phyloP scores from a whole-genome alignment of 1,139 yeast genomes.

The Candida smagusa region DNA sequence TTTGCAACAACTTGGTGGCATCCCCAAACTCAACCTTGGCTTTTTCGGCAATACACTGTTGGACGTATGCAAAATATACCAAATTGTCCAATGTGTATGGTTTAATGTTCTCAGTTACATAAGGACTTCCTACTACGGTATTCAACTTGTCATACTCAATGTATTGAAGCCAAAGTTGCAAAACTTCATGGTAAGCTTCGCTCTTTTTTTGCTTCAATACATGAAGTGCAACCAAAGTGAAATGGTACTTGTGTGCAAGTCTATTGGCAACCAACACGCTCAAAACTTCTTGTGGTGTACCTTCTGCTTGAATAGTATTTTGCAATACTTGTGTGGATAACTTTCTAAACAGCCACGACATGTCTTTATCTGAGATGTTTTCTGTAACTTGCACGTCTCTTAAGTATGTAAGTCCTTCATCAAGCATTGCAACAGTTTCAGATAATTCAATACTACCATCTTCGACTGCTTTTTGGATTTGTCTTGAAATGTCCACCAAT shows the following conservation, averaged over 20 bases:
- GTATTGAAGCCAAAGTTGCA: constrained; percentile 34
- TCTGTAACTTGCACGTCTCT: constrained; percentile 37
- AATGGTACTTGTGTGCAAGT: constrained; percentile 35
- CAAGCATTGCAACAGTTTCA: constrained; percentile 38
- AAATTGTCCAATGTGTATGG: constrained; percentile 21
- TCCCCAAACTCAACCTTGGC: constrained; percentile 23
- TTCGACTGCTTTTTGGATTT: constrained; percentile 26
- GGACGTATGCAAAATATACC: constrained; percentile 34
- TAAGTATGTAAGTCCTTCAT: constrained; percentile 41
- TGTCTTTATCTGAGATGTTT: constrained; percentile 22
- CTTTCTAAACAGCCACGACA: constrained; percentile 16
- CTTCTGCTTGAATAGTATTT: constrained; percentile 16
- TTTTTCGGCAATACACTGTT: constrained; percentile 25
- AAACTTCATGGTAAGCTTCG: constrained; percentile 21
- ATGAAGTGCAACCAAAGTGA: constrained; percentile 22
- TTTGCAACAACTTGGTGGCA: constrained; percentile 28
- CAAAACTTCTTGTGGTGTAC: constrained; percentile 22
- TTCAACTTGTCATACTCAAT: constrained; percentile 24
- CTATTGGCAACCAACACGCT: constrained; percentile 25
- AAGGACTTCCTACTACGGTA: constrained; percentile 9
- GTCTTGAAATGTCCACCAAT: constrained; percentile 34
- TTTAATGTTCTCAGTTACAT: constrained; percentile 11
- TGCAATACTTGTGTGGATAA: constrained; percentile 17
- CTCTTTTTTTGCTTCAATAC: constrained; percentile 15
- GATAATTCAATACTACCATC: constrained; percentile 17